Evolutionary conservation across 306 rosid genomes (phyloP).

Genomic region (Acacia melanoxylon): DNA sequence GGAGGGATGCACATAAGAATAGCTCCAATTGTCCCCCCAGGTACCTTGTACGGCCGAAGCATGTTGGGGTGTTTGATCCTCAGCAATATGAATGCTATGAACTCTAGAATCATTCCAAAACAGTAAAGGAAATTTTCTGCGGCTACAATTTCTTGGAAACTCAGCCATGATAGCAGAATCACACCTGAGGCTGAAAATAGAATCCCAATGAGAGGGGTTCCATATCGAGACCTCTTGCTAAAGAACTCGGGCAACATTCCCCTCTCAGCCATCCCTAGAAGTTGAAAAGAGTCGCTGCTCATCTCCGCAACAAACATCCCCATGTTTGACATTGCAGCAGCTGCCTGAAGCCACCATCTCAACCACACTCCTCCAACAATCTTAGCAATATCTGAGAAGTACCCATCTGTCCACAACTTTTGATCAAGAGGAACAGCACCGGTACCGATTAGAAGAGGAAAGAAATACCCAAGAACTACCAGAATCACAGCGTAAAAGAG

Average conservation of each 20-base stretch:
- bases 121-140: conserved; percentile 86
- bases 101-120: conserved; percentile 84
- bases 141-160: conserved; percentile 76
- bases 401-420: conserved; percentile 68
- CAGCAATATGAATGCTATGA: conserved; percentile 60
- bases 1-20: conserved; percentile 68
- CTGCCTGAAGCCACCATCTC: conserved; percentile 81
- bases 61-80: conserved; percentile 63
- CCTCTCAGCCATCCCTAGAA: conserved; percentile 88
- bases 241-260: conserved; percentile 76
- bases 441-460: conserved; percentile 66
- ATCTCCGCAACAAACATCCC: conserved; percentile 89
- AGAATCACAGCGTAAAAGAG: conserved; percentile 67
- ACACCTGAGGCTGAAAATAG: conserved; percentile 81
- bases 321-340: conserved; percentile 85
- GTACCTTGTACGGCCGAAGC: conserved; percentile 71
- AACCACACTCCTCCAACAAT: conserved; percentile 78
- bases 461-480: conserved; percentile 63
- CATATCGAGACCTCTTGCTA: conserved; percentile 56
- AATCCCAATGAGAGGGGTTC: conserved; percentile 75
- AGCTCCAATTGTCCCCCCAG: conserved; percentile 60
- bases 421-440: conserved; percentile 64
- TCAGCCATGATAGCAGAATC: conserved; percentile 66
- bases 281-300: conserved; percentile 89
- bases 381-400: conserved; percentile 69